Evolutionary conservation across 2,329 filamentous ascomycete genomes (phyloP).

Genomic region (Orbilia blumenaviensis): DNA sequence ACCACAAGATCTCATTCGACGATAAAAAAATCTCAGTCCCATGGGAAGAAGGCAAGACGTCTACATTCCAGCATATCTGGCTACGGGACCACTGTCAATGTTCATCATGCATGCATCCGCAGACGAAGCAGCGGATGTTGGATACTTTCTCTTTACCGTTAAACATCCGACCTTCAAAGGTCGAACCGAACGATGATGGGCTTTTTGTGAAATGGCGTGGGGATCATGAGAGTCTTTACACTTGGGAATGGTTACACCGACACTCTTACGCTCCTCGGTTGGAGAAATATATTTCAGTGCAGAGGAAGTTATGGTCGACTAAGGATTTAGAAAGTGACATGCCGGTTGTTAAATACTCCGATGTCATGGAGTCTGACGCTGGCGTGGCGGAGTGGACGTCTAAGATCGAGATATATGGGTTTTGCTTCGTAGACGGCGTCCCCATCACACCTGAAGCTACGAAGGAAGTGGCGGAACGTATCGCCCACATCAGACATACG

Average conservation of each 20-base stretch:
- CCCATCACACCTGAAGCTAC: slow-evolving; percentile 77
- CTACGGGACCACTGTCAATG: slow-evolving; percentile 78
- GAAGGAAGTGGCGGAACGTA: slow-evolving; percentile 76
- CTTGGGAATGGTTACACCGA: slow-evolving; percentile 69
- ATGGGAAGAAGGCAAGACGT: slow-evolving; percentile 59
- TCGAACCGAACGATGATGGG: slow-evolving; percentile 60
- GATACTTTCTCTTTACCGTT: slow-evolving; percentile 72
- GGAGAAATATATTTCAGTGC: slow-evolving; percentile 59
- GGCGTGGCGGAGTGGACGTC: slow-evolving; percentile 71
- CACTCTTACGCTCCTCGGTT: slow-evolving; percentile 62
- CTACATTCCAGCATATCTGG: slow-evolving; percentile 56
- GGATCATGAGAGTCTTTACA: slow-evolving; percentile 74
- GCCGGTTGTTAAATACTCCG: slow-evolving; percentile 70
- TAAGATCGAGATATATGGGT: slow-evolving; percentile 70
- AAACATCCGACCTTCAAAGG: slow-evolving; percentile 61
- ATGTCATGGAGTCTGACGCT: slow-evolving; percentile 69
- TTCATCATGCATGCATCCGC: slow-evolving; percentile 71
- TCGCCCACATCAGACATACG: slow-evolving; percentile 86
- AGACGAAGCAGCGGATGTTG: slow-evolving; percentile 74
- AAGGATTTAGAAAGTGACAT: slow-evolving; percentile 62
- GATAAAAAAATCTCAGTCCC: slow-evolving; percentile 57
- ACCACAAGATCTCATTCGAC: slow-evolving; percentile 58
- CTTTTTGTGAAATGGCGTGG: slow-evolving; percentile 69
- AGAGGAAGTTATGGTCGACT: slow-evolving; percentile 61
- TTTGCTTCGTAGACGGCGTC: slow-evolving; percentile 77